Base-by-base conservation (phyloP, 2,329 filamentous ascomycete genomes). In the Alternaria sp. region DNA sequence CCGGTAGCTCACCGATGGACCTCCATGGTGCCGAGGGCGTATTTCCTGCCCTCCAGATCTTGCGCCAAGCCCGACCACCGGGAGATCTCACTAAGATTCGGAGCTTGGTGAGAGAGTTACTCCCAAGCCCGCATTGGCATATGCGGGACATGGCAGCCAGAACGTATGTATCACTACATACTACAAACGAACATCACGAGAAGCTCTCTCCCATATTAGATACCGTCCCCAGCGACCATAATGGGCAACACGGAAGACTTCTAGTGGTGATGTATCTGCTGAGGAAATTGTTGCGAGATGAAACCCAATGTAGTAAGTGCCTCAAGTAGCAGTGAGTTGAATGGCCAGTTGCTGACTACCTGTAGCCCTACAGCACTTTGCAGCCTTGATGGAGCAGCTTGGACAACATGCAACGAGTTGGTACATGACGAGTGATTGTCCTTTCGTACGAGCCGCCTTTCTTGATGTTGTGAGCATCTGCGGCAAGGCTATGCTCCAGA, bases 31-130 rank as follows among this genome's bases (percentile, higher is more conserved):
- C 78, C 16, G 91, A 94, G 77, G 89, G 89, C 0, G 90, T 94
- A 3, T 94, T 95, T 70, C 92, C 92, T 0, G 91, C 91, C 0
- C 81, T 96, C n/a, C 91, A 94, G 67, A 91, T 96, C 36, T 84
- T 95, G 51, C 87, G 91, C 49, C 86, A 91, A 53, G 89, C 89
- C 11, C 87, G 88, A 0, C 88, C 91, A 1, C 91, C 91, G 0
- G 82, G 24, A 74, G 82, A 3, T 78, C 86, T 59, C 81, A 85
- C 2, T 78, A 82, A 85, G 47, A 85, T 93, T 5, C 84, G 86
- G 66, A 69, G 77, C 3, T 82, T 86, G 47, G 87, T 94, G 7
- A 77, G 84, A 7, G 82, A 81, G 42, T 88, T 94, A 55, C 82
- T 93, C 4, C 85, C 82, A 11, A 93, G 89, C 63, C 85, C 85